Conservation (phyloP, 2,329 filamentous ascomycete species). For the Plenodomus biglobosus region DNA sequence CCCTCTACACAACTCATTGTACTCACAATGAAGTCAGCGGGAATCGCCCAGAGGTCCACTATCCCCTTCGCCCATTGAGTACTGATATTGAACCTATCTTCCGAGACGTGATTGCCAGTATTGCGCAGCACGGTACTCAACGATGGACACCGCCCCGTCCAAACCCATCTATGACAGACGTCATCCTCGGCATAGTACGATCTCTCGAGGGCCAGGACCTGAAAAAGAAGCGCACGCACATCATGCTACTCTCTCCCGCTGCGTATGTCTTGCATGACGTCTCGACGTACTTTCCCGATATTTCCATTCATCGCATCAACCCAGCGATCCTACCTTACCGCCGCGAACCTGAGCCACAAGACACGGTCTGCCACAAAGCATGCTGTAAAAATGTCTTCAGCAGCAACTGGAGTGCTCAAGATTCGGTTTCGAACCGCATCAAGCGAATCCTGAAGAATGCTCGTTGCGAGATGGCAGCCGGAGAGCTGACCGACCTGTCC, state of each 20-base stretch:
- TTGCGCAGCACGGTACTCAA: conserved; percentile 25
- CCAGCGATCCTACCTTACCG: conserved; percentile 28
- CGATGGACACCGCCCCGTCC: conserved; percentile 31
- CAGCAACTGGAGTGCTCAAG: conserved; percentile 29
- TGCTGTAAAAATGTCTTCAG: conserved; percentile 33
- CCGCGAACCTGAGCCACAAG: conserved; percentile 8
- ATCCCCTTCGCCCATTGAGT: conserved; percentile 19
- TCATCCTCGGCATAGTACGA: conserved; percentile 27
- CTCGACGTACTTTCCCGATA: conserved; percentile 19
- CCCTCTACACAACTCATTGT: conserved; percentile 37
- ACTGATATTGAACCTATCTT: conserved; percentile 19
- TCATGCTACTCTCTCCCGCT: conserved; percentile 33
- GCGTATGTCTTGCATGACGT: conserved; percentile 24
- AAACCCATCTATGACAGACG: conserved; percentile 32
- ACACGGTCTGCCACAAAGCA: conserved; percentile 16
- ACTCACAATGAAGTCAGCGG: conserved; percentile 30
- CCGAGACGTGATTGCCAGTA: conserved; percentile 18
- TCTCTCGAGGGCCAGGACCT: conserved; percentile 17
- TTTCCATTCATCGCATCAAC: conserved; percentile 34
- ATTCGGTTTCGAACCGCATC: conserved; percentile 23
- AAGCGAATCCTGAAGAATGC: conserved; percentile 32
- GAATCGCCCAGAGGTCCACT: conserved; percentile 28
- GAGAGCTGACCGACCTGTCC: conserved; percentile 23
- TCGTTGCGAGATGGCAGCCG: conserved; percentile 24
- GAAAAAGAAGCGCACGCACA: conserved; percentile 24